phyloP scores from a whole-genome alignment of 2,329 filamentous ascomycete species.

The Knufia fluminis region DNA sequence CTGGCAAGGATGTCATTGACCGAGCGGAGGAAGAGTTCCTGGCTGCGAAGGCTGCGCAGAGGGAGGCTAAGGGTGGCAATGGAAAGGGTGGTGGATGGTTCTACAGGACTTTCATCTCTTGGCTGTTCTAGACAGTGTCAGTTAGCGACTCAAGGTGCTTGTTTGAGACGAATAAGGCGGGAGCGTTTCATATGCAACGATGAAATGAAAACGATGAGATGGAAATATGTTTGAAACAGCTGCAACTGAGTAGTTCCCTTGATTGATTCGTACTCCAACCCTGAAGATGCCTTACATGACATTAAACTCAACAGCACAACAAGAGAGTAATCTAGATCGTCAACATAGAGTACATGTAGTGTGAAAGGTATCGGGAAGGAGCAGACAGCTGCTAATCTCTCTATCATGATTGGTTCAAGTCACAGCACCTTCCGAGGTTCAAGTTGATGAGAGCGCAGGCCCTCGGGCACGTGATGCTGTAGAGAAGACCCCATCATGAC shows the following conservation, averaged over 20 bases:
- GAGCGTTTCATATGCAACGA: background rate
- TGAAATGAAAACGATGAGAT: background rate
- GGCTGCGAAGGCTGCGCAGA: slow-evolving; percentile 45
- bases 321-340: no score
- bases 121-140: slow-evolving; percentile 51
- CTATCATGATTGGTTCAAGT: background rate
- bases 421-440: slow-evolving; percentile 1
- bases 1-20: slow-evolving; percentile 64
- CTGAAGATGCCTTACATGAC: no score
- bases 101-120: slow-evolving; percentile 50
- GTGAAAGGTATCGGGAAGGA: background rate
- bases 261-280: no score
- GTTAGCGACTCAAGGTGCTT: background rate
- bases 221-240: no score
- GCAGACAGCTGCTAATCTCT: background rate
- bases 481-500: background rate
- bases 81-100: slow-evolving; percentile 41
- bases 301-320: no score
- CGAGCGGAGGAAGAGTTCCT: slow-evolving; percentile 63
- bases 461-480: background rate
- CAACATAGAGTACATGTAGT: no score
- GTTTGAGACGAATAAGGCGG: background rate
- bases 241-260: no score
- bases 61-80: slow-evolving; percentile 31
- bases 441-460: background rate